Evolutionary conservation across 495 filamentous ascomycete species (phyloP), one percentile per base, ranked within the genome.

Genomic region (Rhypophila decipiens): DNA sequence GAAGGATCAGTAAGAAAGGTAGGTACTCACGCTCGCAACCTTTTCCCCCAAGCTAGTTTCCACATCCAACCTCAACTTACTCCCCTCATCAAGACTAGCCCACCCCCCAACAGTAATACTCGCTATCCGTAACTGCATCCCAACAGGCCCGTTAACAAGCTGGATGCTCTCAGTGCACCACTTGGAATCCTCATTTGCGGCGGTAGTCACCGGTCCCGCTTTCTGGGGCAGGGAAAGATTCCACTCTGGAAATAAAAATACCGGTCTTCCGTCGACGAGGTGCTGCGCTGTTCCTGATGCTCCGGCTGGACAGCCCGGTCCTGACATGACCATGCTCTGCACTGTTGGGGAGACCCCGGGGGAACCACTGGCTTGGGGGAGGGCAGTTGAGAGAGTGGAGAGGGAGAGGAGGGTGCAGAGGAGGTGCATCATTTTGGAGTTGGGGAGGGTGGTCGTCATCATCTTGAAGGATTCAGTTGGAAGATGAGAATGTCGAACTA

Each of bases 271-370:
- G 27, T 47, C 39, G 21, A 45, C 44, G 18, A 55, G 44, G 2
- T 27, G 21, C 29, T 48, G 41, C 21, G 52, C 46, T 13, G 53
- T 42, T 13, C 51, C 52, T 2, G 48, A 46, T 11, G 45, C 52
- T 23, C 55, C 55, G 29, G 56, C 49, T 5, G 58, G 58, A 39
- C 58, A 61, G 5, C 58, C 58, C 7, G 58, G 42, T 2, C 58
- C 58, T 4, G 24, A 51, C 49, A 56, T 55, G 37, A 50, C 53
- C 49, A 61, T 42, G 45, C 49, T 51, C 24, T 51, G 47, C 5
- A 57, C 55, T 3, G 36, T 42, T 2, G 46, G 41, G 2, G 44
- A 31, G 2, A 38, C n/a, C 2, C 43, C 9, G n/a, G 39, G n/a
- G 13, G 19, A 2, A 18, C 23, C 15, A 11, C 22, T 19, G 0